phyloP scores from a whole-genome alignment of 192 early-diverging fungal genomes.

The Entomortierella lignicola region DNA sequence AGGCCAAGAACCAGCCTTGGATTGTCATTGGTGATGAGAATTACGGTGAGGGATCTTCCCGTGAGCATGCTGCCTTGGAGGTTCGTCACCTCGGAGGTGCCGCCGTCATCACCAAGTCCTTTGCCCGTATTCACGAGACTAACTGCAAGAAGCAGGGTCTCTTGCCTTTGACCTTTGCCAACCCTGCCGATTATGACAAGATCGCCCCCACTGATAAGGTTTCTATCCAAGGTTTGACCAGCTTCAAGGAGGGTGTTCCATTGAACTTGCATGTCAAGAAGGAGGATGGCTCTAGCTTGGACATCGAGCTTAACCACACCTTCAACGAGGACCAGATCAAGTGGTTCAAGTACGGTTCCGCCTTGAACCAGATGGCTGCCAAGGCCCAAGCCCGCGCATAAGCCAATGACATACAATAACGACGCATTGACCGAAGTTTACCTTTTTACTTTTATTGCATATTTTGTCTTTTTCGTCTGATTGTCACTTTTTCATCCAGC shows the following conservation, averaged over 20 bases:
- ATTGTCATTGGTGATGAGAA: conserved; percentile 99
- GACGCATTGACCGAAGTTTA: conserved; percentile 5
- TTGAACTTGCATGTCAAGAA: conserved; percentile 90
- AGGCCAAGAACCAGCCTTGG: conserved; percentile 85
- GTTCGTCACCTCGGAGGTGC: conserved; percentile 95
- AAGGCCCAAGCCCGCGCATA: conserved; percentile 56
- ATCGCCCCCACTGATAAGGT: conserved; percentile 89
- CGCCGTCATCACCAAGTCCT: conserved; percentile 95
- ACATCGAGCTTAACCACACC: conserved; percentile 94
- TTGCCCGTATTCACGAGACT: conserved; percentile 99
- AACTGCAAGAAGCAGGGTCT: conserved; percentile 99
- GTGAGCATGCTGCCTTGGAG: conserved; percentile 98
- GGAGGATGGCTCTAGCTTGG: conserved; percentile 77
- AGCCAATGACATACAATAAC: conserved; percentile 16
- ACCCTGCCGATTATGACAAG: conserved; percentile 95
- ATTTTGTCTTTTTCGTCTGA: conserved; percentile 16
- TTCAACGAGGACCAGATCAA: conserved; percentile 99
- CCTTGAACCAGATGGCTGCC: conserved; percentile 85
- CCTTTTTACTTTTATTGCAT: conserved; percentile 12
- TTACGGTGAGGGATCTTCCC: conserved; percentile 99
- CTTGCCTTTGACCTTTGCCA: conserved; percentile 94
- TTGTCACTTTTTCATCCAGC: conserved; percentile 3
- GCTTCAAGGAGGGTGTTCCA: conserved; percentile 84
- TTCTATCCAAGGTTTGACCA: conserved; percentile 87
- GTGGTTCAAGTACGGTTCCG: conserved; percentile 98